Percentiles rank a stretch among this genome's conserved stretches.
phyloP scores from a whole-genome alignment of 148 eudicot species.

The Agrostemma githago region DNA sequence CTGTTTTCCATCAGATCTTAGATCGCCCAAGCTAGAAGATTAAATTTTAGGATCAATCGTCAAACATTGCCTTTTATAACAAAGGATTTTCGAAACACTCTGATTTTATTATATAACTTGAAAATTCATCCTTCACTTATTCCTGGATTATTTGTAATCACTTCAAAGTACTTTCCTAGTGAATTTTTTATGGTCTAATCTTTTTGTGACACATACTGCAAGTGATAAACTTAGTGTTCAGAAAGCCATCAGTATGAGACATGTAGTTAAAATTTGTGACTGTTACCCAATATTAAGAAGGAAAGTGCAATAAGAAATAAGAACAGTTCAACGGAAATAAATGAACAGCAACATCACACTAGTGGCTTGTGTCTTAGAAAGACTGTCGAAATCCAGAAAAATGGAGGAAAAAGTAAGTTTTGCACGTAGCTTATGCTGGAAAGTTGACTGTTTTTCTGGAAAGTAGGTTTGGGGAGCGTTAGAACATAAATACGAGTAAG shows the following conservation, averaged over 20 bases:
- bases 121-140: not conserved
- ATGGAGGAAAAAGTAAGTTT: not conserved
- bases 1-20: not conserved
- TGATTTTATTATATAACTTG: not conserved
- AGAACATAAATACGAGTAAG: not conserved
- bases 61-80: not conserved
- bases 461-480: not conserved
- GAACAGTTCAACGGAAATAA: too few relatives aligned
- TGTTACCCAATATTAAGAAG: not conserved
- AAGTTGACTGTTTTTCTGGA: not conserved
- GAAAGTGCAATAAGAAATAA: not conserved
- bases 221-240: too few relatives aligned
- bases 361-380: not conserved
- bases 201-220: not conserved
- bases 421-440: not conserved
- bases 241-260: too few relatives aligned
- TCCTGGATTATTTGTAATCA: not conserved
- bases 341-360: too few relatives aligned
- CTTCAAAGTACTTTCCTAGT: not conserved
- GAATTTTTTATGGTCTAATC: not conserved
- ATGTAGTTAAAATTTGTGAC: too few relatives aligned
- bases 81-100: not conserved
- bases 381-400: not conserved
- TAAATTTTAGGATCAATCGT: not conserved
- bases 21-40: not conserved